Conservation (phyloP, 2,329 filamentous ascomycete species). For the Allantophomopsis cytisporea region DNA sequence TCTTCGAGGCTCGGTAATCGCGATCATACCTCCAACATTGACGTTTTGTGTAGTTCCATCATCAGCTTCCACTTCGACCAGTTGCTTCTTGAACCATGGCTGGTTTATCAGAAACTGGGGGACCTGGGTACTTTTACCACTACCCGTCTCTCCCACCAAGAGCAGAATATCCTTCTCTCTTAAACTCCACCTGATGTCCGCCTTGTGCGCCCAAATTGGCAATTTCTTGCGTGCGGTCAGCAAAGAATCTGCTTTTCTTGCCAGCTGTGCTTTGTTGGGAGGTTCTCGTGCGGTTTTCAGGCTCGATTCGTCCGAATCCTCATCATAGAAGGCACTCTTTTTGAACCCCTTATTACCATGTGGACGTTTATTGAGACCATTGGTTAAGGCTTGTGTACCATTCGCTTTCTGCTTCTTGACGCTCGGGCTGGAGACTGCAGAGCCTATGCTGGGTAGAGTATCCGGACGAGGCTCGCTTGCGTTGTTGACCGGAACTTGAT, state of each 20-base stretch:
- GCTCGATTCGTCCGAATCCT: no score
- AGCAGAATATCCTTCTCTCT: slow-evolving; percentile 53
- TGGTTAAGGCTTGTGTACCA: no score
- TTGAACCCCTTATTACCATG: no score
- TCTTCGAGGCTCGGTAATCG: slow-evolving; percentile 85
- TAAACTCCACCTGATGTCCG: slow-evolving; percentile 14
- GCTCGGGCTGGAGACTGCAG: no score
- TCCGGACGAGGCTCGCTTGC: no score
- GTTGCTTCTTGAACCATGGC: slow-evolving; percentile 59
- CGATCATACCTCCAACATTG: slow-evolving; percentile 65
- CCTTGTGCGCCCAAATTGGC: slow-evolving; percentile 16
- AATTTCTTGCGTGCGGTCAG: slow-evolving; percentile 12
- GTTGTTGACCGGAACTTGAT: no score
- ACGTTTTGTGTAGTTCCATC: slow-evolving; percentile 25
- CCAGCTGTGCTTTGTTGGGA: slow-evolving; percentile 4
- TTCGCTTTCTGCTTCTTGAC: no score
- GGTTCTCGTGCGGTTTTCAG: neutral
- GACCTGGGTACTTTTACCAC: slow-evolving; percentile 92
- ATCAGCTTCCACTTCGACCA: slow-evolving; percentile 28
- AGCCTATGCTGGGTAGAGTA: no score
- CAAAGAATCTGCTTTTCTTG: slow-evolving; percentile 8
- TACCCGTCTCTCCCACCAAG: slow-evolving; percentile 86
- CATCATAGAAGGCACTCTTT: no score
- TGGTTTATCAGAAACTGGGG: slow-evolving; percentile 78
- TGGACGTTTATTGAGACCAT: no score